Conservation (phyloP, 1,284 basidiomycete genomes). For the Trametes polyzona region DNA sequence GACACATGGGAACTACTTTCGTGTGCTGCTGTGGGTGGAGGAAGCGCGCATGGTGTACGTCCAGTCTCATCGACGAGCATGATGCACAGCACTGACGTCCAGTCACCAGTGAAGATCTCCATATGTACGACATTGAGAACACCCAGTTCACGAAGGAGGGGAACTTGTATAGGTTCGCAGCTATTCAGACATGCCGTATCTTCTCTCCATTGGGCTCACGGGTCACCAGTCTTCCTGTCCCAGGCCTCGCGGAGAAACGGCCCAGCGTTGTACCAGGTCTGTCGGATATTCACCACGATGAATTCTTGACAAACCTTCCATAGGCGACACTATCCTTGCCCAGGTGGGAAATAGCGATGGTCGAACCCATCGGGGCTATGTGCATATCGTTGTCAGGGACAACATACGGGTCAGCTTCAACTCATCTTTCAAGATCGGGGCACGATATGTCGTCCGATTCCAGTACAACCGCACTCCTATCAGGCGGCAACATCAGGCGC, state of each 20-base stretch:
- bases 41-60: constrained; percentile 62
- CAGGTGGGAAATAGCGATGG: constrained; percentile 47
- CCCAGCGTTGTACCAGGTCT: constrained; percentile 48
- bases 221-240: constrained; percentile 55
- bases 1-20: constrained; percentile 14
- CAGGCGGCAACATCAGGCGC: constrained; percentile 60
- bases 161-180: constrained; percentile 49
- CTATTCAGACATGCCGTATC: background rate
- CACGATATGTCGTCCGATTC: constrained; percentile 54
- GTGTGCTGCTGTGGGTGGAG: constrained; percentile 55
- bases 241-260: constrained; percentile 67
- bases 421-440: constrained; percentile 42
- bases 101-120: constrained; percentile 62
- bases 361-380: constrained; percentile 60
- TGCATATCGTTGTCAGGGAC: constrained; percentile 52
- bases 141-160: constrained; percentile 41
- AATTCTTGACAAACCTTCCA: background rate
- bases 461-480: constrained; percentile 56
- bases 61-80: no score
- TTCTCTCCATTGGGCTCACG: background rate
- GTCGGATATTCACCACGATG: constrained; percentile 41
- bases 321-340: constrained; percentile 60
- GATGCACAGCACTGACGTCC: no score
- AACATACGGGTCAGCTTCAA: constrained; percentile 60
- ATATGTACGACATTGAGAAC: constrained; percentile 56